Conservation (phyloP, 768 basidiomycete species). For the Boletus fagicola region DNA sequence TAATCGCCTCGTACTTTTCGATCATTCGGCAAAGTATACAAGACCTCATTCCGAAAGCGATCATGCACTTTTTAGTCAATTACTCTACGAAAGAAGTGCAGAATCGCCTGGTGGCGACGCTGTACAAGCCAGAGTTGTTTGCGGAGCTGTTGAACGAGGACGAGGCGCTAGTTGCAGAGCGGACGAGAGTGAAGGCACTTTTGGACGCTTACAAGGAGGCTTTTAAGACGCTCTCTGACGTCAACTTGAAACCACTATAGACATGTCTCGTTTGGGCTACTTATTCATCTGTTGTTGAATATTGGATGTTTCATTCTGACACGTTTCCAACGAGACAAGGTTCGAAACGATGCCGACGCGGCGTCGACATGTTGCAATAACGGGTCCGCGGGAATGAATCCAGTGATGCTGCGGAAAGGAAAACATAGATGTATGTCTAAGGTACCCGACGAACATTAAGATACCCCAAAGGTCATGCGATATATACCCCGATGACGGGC, state of each 20-base stretch:
- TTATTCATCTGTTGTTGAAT: background rate
- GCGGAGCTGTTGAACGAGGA: slow-evolving; percentile 91
- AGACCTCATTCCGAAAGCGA: slow-evolving; percentile 94
- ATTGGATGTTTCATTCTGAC: background rate
- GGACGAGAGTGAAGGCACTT: slow-evolving; percentile 88
- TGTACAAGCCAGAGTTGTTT: slow-evolving; percentile 96
- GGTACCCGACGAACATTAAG: slow-evolving; percentile 1
- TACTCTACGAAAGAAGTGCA: slow-evolving; percentile 96
- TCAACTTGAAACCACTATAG: slow-evolving; percentile 66
- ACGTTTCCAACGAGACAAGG: background rate
- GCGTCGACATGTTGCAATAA: background rate
- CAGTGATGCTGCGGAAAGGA: no score
- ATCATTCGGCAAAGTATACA: slow-evolving; percentile 97
- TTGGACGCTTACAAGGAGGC: slow-evolving; percentile 96
- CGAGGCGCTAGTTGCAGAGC: slow-evolving; percentile 90
- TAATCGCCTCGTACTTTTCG: slow-evolving; percentile 93
- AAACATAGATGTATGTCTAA: slow-evolving; percentile 7
- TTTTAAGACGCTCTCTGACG: slow-evolving; percentile 82
- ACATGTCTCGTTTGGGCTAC: background rate
- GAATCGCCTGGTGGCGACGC: slow-evolving; percentile 87
- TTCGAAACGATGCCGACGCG: background rate
- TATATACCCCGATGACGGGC: slow-evolving; percentile 10
- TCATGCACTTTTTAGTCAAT: slow-evolving; percentile 98
- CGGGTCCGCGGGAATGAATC: background rate
- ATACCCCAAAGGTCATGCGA: background rate